Conservation (phyloP, 305 asterid genomes). For the Ajuga reptans region DNA sequence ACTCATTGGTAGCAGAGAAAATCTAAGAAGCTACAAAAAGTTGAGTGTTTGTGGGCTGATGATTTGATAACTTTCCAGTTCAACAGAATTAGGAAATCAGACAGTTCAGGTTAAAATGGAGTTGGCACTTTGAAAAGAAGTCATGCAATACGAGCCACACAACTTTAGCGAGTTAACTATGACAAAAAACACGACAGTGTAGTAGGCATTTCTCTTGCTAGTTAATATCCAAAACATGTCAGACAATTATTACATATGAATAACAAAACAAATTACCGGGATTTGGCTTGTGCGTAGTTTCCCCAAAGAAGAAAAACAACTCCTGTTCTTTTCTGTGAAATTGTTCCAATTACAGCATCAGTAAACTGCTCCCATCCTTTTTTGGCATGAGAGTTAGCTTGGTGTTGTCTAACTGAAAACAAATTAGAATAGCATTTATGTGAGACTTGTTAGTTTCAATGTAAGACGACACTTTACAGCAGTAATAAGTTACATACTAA, state of each 20-base stretch:
- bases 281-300: slow-evolving; percentile 92
- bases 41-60: not conserved
- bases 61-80: not conserved
- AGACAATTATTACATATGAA: not conserved
- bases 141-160: not conserved
- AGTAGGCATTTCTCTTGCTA: not conserved
- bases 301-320: slow-evolving; percentile 99
- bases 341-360: slow-evolving; percentile 78
- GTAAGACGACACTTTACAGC: not conserved
- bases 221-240: not conserved
- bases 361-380: slow-evolving; percentile 99
- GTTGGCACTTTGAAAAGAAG: not conserved
- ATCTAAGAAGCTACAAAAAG: not conserved
- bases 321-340: slow-evolving; percentile 70
- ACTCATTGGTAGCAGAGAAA: not conserved
- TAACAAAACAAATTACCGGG: slow-evolving; percentile 39
- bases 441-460: slow-evolving; percentile 1
- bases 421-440: not conserved
- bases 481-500: not conserved
- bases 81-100: not conserved
- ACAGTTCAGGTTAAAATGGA: not conserved
- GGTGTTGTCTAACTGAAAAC: slow-evolving; percentile 69
- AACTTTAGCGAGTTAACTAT: not conserved
- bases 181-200: not conserved
- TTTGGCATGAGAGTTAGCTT: slow-evolving; percentile 92